phyloP scores from a whole-genome alignment of 2,329 filamentous ascomycete genomes.

The Dryadomyces quercivorus region DNA sequence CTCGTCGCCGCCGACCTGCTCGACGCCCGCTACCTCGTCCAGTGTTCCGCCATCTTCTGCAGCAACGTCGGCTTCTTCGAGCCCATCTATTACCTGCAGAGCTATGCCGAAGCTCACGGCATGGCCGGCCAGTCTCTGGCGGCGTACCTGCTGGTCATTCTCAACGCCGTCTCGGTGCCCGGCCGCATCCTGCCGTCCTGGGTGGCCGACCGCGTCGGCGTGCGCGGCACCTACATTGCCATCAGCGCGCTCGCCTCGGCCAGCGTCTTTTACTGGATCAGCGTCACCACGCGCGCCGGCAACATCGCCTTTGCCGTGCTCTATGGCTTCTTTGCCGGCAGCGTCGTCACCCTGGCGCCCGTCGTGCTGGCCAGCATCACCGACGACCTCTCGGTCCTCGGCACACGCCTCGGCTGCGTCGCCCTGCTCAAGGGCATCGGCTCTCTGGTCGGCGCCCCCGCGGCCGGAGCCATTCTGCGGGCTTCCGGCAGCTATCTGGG shows the following conservation, averaged over 20 bases:
- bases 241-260: slow-evolving; percentile 21
- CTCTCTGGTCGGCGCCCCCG: background rate
- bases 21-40: background rate
- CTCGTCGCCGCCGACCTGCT: background rate
- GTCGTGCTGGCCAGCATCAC: background rate
- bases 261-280: slow-evolving; percentile 26
- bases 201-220: slow-evolving; percentile 29
- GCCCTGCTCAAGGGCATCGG: background rate
- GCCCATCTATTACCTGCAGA: slow-evolving; percentile 34
- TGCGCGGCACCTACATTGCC: slow-evolving; percentile 23
- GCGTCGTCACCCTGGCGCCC: slow-evolving; percentile 15
- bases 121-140: slow-evolving; percentile 10
- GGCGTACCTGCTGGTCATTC: slow-evolving; percentile 15
- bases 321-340: slow-evolving; percentile 33
- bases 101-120: slow-evolving; percentile 28
- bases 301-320: slow-evolving; percentile 28
- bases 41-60: slow-evolving; percentile 23
- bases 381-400: background rate
- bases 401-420: background rate
- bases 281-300: slow-evolving; percentile 21
- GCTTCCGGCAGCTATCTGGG: background rate
- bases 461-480: background rate
- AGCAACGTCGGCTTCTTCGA: slow-evolving; percentile 32
- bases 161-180: slow-evolving; percentile 33
- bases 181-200: slow-evolving; percentile 32